phyloP scores from a whole-genome alignment of 2,329 filamentous ascomycete genomes.

The Calonectria pseudoreteaudii region DNA sequence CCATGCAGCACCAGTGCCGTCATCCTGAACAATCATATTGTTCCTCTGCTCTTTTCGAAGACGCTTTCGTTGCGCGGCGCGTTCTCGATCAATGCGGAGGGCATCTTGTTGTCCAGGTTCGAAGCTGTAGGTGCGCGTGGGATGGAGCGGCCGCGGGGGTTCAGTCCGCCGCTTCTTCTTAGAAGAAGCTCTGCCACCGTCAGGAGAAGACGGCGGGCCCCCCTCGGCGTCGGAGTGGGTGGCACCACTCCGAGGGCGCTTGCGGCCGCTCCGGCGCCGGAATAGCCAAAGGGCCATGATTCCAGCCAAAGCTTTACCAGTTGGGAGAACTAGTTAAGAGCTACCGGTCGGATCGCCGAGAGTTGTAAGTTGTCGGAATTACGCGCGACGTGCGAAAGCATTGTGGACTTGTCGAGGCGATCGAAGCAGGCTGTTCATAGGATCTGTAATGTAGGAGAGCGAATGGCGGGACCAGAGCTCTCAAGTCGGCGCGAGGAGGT shows the following conservation, averaged over 20 bases:
- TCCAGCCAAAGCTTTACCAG: conserved; percentile 35
- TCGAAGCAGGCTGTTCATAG: conserved; percentile 42
- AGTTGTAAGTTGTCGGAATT: conserved; percentile 38
- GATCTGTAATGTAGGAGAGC: conserved; percentile 32
- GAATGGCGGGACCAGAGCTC: conserved; percentile 39
- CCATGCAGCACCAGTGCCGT: conserved; percentile 39
- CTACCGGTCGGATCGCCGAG: conserved; percentile 37
- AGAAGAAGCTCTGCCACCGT: conserved; percentile 44
- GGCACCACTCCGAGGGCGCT: conserved; percentile 64
- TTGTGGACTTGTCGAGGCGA: conserved; percentile 42
- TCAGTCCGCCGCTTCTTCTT: conserved; percentile 59
- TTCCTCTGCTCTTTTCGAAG: conserved; percentile 36
- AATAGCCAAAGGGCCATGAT: conserved; percentile 88
- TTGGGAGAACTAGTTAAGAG: conserved; percentile 37
- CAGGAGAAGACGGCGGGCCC: conserved; percentile 48
- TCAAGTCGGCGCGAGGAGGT: conserved; percentile 16
- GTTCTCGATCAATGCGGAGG: conserved; percentile 55
- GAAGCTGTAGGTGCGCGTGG: conserved; percentile 69
- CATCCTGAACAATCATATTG: conserved; percentile 23
- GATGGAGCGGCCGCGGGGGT: conserved; percentile 61
- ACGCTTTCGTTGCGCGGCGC: conserved; percentile 30
- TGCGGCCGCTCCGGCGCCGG: conserved; percentile 77
- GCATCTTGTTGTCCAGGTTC: conserved; percentile 69
- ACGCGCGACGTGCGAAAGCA: conserved; percentile 44
- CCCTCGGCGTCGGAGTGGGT: conserved; percentile 66